These are phyloP conservation scores for Cytospora mali DNA, from an alignment of 2,329 filamentous ascomycete genomes.

Conservation along the genomic window DNA sequence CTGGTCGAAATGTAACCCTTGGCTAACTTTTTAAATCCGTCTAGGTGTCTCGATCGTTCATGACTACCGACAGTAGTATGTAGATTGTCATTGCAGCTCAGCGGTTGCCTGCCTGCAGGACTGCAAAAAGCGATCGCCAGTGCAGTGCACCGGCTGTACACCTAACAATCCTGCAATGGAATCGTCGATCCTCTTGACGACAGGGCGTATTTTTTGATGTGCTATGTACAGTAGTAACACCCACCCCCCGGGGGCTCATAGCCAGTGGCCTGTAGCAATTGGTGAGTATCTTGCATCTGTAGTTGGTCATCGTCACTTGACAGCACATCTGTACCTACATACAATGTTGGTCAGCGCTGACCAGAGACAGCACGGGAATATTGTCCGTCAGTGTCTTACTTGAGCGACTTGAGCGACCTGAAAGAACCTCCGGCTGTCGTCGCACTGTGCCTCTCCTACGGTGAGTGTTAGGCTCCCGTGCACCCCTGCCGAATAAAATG, in stretches of 20 bases:
- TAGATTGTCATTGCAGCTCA: background rate
- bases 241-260: no score
- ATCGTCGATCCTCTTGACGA: background rate
- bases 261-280: background rate
- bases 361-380: background rate
- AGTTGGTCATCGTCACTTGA: background rate
- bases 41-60: background rate
- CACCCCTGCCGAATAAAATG: conserved; percentile 9
- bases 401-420: background rate
- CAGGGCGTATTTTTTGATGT: background rate
- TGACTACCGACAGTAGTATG: background rate
- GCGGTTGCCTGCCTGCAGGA: background rate
- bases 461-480: background rate
- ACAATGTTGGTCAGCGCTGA: background rate
- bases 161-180: background rate
- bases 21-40: background rate
- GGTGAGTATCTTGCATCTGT: background rate
- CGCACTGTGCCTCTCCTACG: background rate
- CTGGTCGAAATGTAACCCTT: background rate
- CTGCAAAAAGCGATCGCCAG: background rate
- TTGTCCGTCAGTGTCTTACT: background rate
- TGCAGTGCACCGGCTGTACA: background rate
- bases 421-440: background rate
- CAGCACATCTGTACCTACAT: background rate
- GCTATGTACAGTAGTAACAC: no score